phyloP scores from a whole-genome alignment of 306 rosid genomes.

The Cicer cuneatum region DNA sequence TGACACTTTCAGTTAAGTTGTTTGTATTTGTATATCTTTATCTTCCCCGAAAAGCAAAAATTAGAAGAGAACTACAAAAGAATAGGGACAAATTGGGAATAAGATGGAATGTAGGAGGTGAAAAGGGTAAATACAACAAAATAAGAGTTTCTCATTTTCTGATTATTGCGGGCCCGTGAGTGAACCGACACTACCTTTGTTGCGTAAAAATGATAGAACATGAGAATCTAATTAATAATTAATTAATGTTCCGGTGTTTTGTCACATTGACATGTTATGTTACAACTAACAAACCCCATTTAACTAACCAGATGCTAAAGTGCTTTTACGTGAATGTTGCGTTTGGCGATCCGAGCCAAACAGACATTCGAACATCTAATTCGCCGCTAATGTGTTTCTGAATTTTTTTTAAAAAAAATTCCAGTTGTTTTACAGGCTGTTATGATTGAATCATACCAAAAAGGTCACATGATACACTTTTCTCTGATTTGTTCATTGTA shows the following conservation, averaged over 20 bases:
- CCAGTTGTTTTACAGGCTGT: slow-evolving; percentile 44
- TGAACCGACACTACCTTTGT: slow-evolving; percentile 34
- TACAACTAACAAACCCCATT: slow-evolving; percentile 8
- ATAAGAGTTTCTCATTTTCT: slow-evolving; percentile 16
- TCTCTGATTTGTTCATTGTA: too few species aligned
- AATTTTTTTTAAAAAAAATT: background rate
- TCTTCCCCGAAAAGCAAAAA: background rate
- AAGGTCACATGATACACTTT: slow-evolving; percentile 25
- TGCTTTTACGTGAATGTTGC: slow-evolving; percentile 15
- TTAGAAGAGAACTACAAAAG: background rate
- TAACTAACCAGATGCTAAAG: slow-evolving; percentile 18
- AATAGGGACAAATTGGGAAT: background rate
- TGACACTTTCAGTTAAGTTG: slow-evolving; percentile 25
- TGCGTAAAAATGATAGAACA: background rate
- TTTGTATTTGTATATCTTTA: background rate
- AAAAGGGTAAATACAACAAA: background rate
- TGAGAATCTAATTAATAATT: slow-evolving; percentile 9
- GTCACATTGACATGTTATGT: slow-evolving; percentile 27
- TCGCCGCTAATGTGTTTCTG: slow-evolving; percentile 5
- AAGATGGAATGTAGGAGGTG: background rate
- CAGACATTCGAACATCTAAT: slow-evolving; percentile 39
- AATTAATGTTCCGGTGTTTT: slow-evolving; percentile 13
- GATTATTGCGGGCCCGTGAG: slow-evolving; percentile 26
- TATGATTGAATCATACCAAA: slow-evolving; percentile 27
- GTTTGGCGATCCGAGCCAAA: slow-evolving; percentile 15